Evolutionary conservation across 352 stramenopile species (phyloP), one percentile per base, ranked within the genome.

Genomic region (Globisporangium cederbergense): DNA sequence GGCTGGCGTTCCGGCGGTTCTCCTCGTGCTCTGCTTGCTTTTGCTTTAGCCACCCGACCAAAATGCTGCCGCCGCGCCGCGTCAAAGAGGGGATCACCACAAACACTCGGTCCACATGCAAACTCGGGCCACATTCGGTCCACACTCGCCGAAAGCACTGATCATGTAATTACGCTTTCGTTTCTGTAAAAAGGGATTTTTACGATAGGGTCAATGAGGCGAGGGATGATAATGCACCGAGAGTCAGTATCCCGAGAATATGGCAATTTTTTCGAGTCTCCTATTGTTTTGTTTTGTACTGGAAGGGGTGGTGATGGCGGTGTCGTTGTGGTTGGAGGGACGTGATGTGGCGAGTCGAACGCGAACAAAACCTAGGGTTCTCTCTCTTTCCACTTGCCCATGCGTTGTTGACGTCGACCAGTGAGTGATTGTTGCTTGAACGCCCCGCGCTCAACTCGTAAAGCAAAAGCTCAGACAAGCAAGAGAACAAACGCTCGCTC

Each of bases 21-120:
- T 66, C 22, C 53, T 54, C 22, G 42, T 55, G 58, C 51, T 60
- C 57, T 61, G 25, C 50, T 42, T 22, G 34, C 46, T 34, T 64
- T 32, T 43, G 45, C 46, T 64, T 57, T 45, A 60, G 45, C 49
- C 45, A 32, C 34, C 58, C 18, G 34, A 32, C 45, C 58, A 57
- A 32, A 60, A 49, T 60, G 43, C 55, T 50, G 25, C 36, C 28
- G n/a, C 14, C 28, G n/a, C 14, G 22, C 30, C 22, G 18, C 58
- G 45, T 61, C n/a, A 55, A 62, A 57, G 64, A 78, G 57, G 62
- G 64, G 75, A 81, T 68, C 71, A 78, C 71, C 68, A 72, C 67
- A 76, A 76, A 70, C 36, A 43, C 51, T 28, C 14, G 51, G 14
- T 14, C 25, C 25, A 28, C 25, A 28, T 28, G 25, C 25, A 36